A percentile compares a stretch with the other conserved stretches of the same genome.
phyloP scores from a whole-genome alignment of 495 filamentous ascomycete genomes.

The Aspergillus steynii region DNA sequence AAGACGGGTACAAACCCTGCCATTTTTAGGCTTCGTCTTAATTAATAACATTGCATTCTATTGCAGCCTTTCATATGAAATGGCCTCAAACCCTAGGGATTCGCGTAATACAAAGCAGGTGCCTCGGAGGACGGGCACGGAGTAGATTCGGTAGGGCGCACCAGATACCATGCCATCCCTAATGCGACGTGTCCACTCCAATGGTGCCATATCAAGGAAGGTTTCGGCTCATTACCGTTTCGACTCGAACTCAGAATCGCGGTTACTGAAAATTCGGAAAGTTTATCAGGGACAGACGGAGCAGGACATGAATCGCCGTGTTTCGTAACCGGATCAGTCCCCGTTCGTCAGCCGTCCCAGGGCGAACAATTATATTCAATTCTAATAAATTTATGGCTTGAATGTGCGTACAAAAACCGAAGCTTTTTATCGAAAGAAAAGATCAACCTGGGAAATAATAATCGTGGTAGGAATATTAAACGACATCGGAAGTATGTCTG shows the following conservation, averaged over 20 bases:
- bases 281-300: constrained; percentile 3
- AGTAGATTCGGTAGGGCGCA: neutral
- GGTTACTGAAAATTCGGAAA: constrained; percentile 6
- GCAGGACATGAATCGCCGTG: neutral
- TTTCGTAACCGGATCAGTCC: neutral
- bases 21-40: neutral
- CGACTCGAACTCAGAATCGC: constrained; percentile 2
- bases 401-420: neutral
- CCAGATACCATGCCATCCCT: constrained; percentile 5
- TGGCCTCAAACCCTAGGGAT: neutral
- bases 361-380: neutral
- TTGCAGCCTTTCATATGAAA: neutral
- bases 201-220: constrained; percentile 17
- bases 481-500: neutral
- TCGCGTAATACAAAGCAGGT: neutral
- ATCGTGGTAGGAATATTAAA: too few species aligned
- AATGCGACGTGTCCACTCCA: constrained; percentile 18
- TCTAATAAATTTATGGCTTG: neutral
- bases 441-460: neutral
- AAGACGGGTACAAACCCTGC: neutral
- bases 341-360: neutral
- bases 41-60: neutral
- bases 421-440: too few species aligned
- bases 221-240: constrained; percentile 6
- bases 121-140: neutral